Evolutionary conservation across 148 eudicot genomes (phyloP).

Genomic region (Rhododendron griersonianum): DNA sequence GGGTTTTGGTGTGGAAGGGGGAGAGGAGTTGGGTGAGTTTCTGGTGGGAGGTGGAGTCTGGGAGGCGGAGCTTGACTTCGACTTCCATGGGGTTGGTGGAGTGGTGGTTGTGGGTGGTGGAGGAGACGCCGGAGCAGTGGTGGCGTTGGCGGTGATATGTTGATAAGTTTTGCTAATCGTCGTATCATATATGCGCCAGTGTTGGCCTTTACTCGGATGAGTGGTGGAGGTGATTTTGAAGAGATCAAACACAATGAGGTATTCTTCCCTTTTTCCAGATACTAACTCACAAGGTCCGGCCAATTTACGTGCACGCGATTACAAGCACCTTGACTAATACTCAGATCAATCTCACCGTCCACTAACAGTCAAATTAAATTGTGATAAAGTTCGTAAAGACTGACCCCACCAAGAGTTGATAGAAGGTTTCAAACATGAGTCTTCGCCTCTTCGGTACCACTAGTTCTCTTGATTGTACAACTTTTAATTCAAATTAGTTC

Average conservation of each 20-base stretch:
- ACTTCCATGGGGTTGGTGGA: conserved; percentile 39
- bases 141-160: background rate
- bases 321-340: too few species aligned
- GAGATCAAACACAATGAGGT: background rate
- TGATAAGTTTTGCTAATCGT: background rate
- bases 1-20: conserved; percentile 49
- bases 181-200: background rate
- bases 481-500: too few species aligned
- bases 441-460: too few species aligned
- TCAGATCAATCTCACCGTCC: too few species aligned
- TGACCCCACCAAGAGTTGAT: too few species aligned
- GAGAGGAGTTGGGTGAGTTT: conserved; percentile 47
- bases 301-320: too few species aligned
- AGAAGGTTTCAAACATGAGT: too few species aligned
- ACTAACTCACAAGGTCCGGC: background rate
- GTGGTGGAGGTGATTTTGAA: background rate
- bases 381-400: too few species aligned
- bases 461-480: too few species aligned
- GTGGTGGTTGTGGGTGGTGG: background rate
- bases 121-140: conserved; percentile 1
- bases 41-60: conserved; percentile 39
- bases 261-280: too few species aligned
- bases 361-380: too few species aligned
- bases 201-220: background rate
- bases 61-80: conserved; percentile 55